phyloP scores from a whole-genome alignment of 2,329 filamentous ascomycete species.

The Penicillium sp. region DNA sequence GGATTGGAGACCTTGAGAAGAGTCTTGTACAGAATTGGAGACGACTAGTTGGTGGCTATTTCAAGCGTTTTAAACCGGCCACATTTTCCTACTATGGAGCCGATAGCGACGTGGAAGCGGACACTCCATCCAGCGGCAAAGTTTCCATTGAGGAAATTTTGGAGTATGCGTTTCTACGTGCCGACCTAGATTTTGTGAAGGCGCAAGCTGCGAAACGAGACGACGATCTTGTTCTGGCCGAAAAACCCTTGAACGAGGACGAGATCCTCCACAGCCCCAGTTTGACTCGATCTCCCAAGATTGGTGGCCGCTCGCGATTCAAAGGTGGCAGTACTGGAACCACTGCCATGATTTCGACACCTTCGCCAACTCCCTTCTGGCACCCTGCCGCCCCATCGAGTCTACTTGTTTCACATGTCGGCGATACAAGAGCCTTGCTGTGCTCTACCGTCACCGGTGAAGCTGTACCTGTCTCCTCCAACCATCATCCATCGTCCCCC shows the following conservation, averaged over 20 bases:
- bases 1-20: constrained; percentile 70
- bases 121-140: constrained; percentile 35
- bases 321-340: constrained; percentile 93
- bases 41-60: constrained; percentile 88
- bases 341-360: constrained; percentile 86
- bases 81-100: constrained; percentile 64
- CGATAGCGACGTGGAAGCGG: constrained; percentile 8
- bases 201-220: constrained; percentile 84
- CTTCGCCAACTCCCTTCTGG: constrained; percentile 92
- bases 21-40: constrained; percentile 78
- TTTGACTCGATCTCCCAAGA: constrained; percentile 51
- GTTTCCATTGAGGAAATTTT: constrained; percentile 63
- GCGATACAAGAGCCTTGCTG: constrained; percentile 87
- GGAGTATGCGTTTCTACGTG: constrained; percentile 89
- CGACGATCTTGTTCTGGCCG: constrained; percentile 70
- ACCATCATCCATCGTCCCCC: constrained; percentile 90
- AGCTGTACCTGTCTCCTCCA: constrained; percentile 79
- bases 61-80: constrained; percentile 82
- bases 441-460: constrained; percentile 84
- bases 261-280: constrained; percentile 75
- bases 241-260: constrained; percentile 80
- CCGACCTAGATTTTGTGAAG: constrained; percentile 90
- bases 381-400: constrained; percentile 85
- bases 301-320: constrained; percentile 79
- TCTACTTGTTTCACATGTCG: constrained; percentile 85